These are phyloP conservation scores for Colletotrichum sp. DNA, from an alignment of 2,329 filamentous ascomycete genomes.

Conservation along the genomic window DNA sequence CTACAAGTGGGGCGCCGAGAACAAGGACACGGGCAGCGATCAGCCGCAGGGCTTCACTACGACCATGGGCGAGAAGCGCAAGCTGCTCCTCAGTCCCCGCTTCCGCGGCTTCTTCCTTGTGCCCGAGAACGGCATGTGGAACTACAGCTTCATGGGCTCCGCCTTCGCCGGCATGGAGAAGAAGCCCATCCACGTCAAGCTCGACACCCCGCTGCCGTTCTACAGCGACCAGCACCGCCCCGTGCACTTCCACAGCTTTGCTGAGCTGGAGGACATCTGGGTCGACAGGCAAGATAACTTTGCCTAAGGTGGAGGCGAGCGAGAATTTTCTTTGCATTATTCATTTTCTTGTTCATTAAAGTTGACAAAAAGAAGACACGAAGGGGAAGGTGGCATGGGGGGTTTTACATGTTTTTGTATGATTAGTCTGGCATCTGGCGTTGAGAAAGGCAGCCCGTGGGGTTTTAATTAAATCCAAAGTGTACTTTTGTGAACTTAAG, in stretches of 20 bases:
- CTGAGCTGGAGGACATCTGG: conserved; percentile 95
- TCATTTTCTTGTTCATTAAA: not conserved
- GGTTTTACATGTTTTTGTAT: not conserved
- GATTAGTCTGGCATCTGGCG: not conserved
- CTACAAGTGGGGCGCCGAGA: conserved; percentile 97
- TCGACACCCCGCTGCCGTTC: conserved; percentile 88
- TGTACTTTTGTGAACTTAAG: not conserved
- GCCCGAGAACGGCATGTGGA: conserved; percentile 89
- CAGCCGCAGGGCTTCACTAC: conserved; percentile 94
- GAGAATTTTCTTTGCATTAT: not conserved
- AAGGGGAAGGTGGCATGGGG: not conserved
- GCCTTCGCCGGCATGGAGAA: conserved; percentile 89
- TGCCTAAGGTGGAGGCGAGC: conserved; percentile 61
- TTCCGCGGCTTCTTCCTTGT: conserved; percentile 97
- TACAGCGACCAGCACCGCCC: conserved; percentile 93
- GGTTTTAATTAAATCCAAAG: conserved; percentile 6
- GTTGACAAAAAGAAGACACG: not conserved
- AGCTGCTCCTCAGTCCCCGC: conserved; percentile 89
- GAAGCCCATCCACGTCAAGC: conserved; percentile 87
- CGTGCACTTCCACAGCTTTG: conserved; percentile 96
- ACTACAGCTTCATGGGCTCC: conserved; percentile 97
- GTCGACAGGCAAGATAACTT: conserved; percentile 94
- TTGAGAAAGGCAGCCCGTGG: not conserved
- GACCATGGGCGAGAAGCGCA: conserved; percentile 92
- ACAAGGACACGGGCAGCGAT: conserved; percentile 90